Base-by-base conservation (phyloP, 1,284 basidiomycete genomes). In the Cryptococcus sp. region DNA sequence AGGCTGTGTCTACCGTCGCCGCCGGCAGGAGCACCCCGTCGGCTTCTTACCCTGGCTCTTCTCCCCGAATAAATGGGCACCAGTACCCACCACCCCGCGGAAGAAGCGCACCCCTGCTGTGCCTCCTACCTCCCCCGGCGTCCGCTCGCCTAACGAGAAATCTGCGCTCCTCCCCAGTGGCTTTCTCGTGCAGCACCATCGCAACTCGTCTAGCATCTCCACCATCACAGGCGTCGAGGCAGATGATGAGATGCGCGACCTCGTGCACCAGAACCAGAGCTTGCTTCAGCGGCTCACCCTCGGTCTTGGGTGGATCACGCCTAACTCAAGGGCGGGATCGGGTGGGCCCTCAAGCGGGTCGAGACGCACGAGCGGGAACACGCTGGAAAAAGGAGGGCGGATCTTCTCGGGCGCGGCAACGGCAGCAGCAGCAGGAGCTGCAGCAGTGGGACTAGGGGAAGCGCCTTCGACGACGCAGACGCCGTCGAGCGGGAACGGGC, bases 151-250 rank as follows among this genome's bases (percentile, higher is more conserved):
- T 8, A 43, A 50, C 16, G 65, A 64, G 43, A 64, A 56, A 20
- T 62, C 63, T 4, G 61, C 63, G 21, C 52, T 67, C 1, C 52
- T 67, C 13, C 53, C 60, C 8, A 33, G 28, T 9, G 59, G 57
- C 5, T 61, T 61, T 45, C 48, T 59, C 12, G 56, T 59, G 11
- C 59, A 64, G 39, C 60, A 62, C 38, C 58, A 59, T 54, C 62
- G 59, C 37, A 54, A 46, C 20, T 59, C 56, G 1, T 56, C 53
- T 3, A 54, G 40, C 24, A 47, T 49, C 21, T 59, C 46, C 15
- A 33, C 21, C 28, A 43, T 43, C 39, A 37, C 46, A 12, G 18
- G 23, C 5, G 33, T 21, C 8, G 47, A 53, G 38, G 37, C 51
- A n/a, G 58, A 61, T 21, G 56, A 56, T 35, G 63, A 61, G 23